A percentile compares a stretch with the other conserved stretches of the same genome.
Conservation (phyloP, 306 rosid genomes). For the Citrullus mucosospermus region DNA sequence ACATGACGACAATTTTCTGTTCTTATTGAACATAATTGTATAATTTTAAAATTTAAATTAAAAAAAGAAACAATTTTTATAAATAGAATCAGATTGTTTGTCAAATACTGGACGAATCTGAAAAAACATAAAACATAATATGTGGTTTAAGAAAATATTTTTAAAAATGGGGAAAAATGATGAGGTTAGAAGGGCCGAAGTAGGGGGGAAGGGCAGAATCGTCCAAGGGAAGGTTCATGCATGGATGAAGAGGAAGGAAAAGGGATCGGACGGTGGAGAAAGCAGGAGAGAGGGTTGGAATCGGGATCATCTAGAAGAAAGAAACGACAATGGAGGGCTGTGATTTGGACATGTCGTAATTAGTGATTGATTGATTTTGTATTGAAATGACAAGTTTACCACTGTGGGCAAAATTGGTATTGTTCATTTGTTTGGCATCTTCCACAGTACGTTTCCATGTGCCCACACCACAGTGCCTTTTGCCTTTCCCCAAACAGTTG, state of each 20-base stretch:
- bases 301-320: conserved; percentile 4
- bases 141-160: no score
- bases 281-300: not conserved
- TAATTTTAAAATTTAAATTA: no score
- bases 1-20: no score
- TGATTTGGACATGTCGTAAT: conserved; percentile 18
- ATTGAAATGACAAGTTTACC: conserved; percentile 19
- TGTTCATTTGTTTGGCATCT: conserved; percentile 3
- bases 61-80: no score
- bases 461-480: not conserved
- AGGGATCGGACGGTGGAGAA: not conserved
- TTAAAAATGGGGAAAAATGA: no score
- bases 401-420: conserved; percentile 6
- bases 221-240: not conserved
- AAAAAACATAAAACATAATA: no score
- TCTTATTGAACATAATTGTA: no score
- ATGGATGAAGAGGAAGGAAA: not conserved
- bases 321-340: conserved; percentile 20
- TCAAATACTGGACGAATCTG: no score
- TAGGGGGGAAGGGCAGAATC: not conserved
- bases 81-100: no score
- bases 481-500: not conserved
- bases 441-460: not conserved
- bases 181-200: no score
- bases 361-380: conserved; percentile 11